These are phyloP conservation scores for Xylariaceae sp. DNA, from an alignment of 2,329 filamentous ascomycete species.

Conservation along the genomic window DNA sequence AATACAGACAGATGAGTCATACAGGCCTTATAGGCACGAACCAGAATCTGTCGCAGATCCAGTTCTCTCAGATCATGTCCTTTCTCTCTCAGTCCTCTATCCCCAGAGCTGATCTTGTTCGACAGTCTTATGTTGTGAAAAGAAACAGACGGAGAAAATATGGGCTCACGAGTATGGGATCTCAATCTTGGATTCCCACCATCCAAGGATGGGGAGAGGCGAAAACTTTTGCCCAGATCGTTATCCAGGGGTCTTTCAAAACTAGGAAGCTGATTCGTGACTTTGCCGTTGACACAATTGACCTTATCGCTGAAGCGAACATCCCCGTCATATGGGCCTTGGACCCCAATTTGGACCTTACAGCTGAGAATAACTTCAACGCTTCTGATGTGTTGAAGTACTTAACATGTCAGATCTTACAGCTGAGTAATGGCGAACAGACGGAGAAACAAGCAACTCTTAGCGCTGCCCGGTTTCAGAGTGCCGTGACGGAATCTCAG, in stretches of 20 bases:
- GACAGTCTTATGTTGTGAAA: neutral
- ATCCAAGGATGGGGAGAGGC: neutral
- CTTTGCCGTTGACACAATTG: neutral
- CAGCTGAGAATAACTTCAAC: conserved; percentile 1
- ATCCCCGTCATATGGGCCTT: conserved; percentile 1
- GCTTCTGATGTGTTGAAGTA: conserved; percentile 3
- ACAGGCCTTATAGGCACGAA: neutral
- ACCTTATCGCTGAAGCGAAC: neutral
- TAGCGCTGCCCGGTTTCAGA: neutral
- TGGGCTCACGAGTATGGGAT: neutral
- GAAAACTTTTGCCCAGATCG: neutral
- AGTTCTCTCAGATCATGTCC: neutral
- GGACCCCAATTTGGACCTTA: neutral
- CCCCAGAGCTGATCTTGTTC: neutral
- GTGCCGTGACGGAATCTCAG: neutral
- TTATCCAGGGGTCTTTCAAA: neutral
- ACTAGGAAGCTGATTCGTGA: neutral
- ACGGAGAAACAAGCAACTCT: neutral
- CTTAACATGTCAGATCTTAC: conserved; percentile 1
- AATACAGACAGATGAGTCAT: neutral
- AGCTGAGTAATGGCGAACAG: neutral
- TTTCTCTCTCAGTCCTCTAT: neutral
- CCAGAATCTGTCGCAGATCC: neutral
- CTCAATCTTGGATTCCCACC: neutral
- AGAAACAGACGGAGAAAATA: neutral